Evolutionary conservation across 257 asterid genomes (phyloP).

Genomic region (Coffea canephora): DNA sequence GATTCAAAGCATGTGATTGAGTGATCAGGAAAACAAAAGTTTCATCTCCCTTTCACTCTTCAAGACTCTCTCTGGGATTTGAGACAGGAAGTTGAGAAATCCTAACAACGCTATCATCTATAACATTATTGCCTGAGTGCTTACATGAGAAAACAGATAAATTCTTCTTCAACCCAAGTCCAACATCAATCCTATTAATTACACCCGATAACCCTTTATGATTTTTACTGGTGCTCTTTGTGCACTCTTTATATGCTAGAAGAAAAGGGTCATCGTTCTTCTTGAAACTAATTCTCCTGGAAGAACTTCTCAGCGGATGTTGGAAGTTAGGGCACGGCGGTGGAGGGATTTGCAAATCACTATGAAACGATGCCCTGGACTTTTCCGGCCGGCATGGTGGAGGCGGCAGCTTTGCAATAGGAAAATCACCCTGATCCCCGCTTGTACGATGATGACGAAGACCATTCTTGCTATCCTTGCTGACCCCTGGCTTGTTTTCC

Average conservation of each 20-base stretch:
- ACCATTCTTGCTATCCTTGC: constrained; percentile 36
- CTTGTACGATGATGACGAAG: neutral
- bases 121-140: constrained; percentile 35
- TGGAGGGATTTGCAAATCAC: constrained; percentile 33
- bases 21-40: neutral
- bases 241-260: constrained; percentile 63
- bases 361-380: constrained; percentile 26
- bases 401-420: constrained; percentile 41
- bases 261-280: constrained; percentile 67
- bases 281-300: constrained; percentile 33
- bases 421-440: neutral
- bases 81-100: constrained; percentile 44
- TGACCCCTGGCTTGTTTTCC: constrained; percentile 62
- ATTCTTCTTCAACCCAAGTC: constrained; percentile 45
- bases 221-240: constrained; percentile 43
- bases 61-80: constrained; percentile 32
- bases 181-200: constrained; percentile 17
- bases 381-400: constrained; percentile 45
- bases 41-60: neutral
- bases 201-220: constrained; percentile 14
- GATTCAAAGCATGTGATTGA: neutral
- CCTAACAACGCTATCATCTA: constrained; percentile 38
- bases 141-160: constrained; percentile 56
- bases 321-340: constrained; percentile 51
- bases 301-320: constrained; percentile 26